Percentiles rank a stretch among this genome's conserved stretches.
Conservation (phyloP, 75 land plant species). For the Gnetum montanum region DNA sequence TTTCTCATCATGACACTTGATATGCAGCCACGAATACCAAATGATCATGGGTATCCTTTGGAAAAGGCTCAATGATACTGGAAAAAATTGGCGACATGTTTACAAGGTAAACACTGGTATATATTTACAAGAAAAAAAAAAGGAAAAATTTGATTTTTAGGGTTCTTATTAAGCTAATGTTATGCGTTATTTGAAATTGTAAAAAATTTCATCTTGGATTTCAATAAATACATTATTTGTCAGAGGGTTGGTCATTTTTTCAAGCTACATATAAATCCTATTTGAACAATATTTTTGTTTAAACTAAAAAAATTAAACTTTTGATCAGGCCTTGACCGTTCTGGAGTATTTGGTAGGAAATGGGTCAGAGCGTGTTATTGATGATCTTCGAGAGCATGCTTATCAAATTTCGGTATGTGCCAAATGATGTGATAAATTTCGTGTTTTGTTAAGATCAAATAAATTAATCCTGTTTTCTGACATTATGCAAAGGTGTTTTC, state of each 20-base stretch:
- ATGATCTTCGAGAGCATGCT: slow-evolving; percentile 90
- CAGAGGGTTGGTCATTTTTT: too few relatives aligned
- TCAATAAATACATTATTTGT: too few relatives aligned
- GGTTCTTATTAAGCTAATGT: too few relatives aligned
- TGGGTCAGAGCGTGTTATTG: slow-evolving; percentile 96
- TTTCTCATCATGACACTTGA: not conserved
- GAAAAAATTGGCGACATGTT: slow-evolving; percentile 94
- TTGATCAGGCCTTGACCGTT: slow-evolving; percentile 72
- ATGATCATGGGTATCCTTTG: slow-evolving; percentile 89
- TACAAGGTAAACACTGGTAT: slow-evolving; percentile 55
- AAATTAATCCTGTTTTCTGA: too few relatives aligned
- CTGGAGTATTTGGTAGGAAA: slow-evolving; percentile 85
- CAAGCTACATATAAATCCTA: too few relatives aligned
- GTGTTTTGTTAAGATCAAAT: not conserved
- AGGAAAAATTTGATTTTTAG: too few relatives aligned
- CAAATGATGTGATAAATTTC: not conserved
- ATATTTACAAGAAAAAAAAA: not conserved
- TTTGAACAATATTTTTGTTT: too few relatives aligned
- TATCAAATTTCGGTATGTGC: slow-evolving; percentile 85
- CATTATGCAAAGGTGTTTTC: too few relatives aligned
- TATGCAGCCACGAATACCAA: slow-evolving; percentile 87
- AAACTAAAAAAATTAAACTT: too few relatives aligned
- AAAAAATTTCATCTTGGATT: too few relatives aligned
- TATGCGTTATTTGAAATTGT: too few relatives aligned
- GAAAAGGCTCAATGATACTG: slow-evolving; percentile 86